These are phyloP conservation scores for Neckera pumila DNA, from an alignment of 225 moss, liverwort and hornwort species.

Conservation along the genomic window DNA sequence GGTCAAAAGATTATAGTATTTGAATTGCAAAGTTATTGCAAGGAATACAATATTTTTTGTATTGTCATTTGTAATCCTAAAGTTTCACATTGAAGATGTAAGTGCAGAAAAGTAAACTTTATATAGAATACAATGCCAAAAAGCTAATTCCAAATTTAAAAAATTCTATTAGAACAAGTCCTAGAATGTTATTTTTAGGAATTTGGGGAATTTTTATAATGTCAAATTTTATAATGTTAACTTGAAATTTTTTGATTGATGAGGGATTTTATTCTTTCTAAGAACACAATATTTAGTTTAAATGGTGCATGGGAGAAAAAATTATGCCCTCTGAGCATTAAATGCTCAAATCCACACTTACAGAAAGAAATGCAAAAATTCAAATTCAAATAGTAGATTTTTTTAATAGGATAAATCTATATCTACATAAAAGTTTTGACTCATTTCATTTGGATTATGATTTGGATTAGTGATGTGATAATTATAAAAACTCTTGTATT, in stretches of 20 bases:
- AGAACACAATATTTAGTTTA: background rate
- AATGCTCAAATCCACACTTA: accelerated
- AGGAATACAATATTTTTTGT: background rate
- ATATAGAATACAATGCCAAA: background rate
- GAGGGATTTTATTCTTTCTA: background rate
- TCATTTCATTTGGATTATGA: background rate
- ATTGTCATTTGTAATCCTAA: background rate
- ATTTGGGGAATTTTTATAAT: accelerated
- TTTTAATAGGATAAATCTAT: background rate
- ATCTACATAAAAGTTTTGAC: background rate
- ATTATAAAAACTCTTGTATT: background rate
- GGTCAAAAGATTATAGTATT: background rate
- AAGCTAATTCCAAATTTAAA: background rate
- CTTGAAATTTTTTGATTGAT: background rate
- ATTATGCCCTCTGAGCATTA: background rate
- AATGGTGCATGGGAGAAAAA: background rate
- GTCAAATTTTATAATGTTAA: background rate
- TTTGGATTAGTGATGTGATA: background rate
- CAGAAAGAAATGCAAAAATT: background rate
- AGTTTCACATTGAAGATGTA: accelerated
- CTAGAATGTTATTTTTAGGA: background rate
- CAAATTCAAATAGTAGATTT: background rate
- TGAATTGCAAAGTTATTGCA: accelerated
- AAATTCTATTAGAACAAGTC: background rate
- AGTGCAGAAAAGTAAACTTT: background rate